These are phyloP conservation scores for Yarrowia osloensis DNA, from an alignment of 805 yeast species.

Conservation along the genomic window DNA sequence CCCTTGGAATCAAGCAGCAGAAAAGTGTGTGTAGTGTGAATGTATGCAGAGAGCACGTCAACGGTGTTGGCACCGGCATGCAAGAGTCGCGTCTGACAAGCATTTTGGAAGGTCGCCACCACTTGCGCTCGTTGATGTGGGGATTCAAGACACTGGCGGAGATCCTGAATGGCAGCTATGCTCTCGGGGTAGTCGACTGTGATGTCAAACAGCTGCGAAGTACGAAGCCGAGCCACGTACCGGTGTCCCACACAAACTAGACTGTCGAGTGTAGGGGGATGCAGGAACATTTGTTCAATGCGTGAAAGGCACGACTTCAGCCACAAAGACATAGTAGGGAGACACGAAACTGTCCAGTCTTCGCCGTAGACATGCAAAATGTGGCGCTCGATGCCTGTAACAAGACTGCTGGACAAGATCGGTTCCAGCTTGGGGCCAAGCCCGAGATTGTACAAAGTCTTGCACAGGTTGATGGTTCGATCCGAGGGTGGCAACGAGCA, in stretches of 20 bases:
- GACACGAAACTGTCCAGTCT: constrained; percentile 17
- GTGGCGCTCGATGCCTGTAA: not conserved
- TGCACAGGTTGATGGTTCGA: constrained; percentile 18
- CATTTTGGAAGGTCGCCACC: constrained; percentile 52
- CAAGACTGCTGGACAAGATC: not conserved
- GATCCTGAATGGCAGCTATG: constrained; percentile 56
- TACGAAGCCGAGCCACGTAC: constrained; percentile 45
- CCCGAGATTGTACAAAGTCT: constrained; percentile 10
- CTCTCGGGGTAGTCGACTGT: constrained; percentile 57
- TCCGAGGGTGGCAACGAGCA: constrained; percentile 13
- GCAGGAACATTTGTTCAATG: constrained; percentile 19
- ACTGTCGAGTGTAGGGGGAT: constrained; percentile 12
- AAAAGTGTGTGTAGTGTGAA: constrained; percentile 70
- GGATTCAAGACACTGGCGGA: constrained; percentile 54
- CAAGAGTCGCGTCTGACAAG: constrained; percentile 53
- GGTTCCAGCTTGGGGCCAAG: constrained; percentile 6
- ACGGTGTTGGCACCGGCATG: constrained; percentile 83
- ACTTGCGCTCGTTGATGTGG: constrained; percentile 54
- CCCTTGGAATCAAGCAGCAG: constrained; percentile 83
- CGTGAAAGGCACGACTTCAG: not conserved
- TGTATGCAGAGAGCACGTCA: constrained; percentile 68
- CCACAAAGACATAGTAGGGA: not conserved
- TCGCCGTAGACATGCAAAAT: not conserved
- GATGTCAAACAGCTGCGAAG: constrained; percentile 60
- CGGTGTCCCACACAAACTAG: not conserved